Evolutionary conservation across 306 rosid species (phyloP), one percentile per base, ranked within the genome.

Genomic region (Albizia julibrissin): DNA sequence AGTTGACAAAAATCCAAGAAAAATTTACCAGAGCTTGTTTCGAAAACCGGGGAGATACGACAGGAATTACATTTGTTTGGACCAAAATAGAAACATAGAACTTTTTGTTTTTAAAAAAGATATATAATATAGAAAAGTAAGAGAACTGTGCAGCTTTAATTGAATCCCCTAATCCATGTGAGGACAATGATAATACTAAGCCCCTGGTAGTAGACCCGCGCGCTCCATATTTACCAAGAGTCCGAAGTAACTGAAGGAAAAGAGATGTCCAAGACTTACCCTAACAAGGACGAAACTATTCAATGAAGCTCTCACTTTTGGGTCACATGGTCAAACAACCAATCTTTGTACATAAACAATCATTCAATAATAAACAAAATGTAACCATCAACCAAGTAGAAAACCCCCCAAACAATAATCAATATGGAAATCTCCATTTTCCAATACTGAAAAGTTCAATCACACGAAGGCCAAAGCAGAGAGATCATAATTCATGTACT

Each of bases 201-300:
- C 79, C 54, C 50, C 39, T 52, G 14, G 61, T 58, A 46, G 13
- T 15, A 46, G 43, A 80, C 64, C 39, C 13, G 64, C 70, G 72
- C 49, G 69, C 46, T 64, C 86, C 86, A 64, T 39, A 72, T 6
- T 72, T 72, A 13, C 40, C 34, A 29, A 33, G 42, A 37, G 59
- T 64, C 40, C 37, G n/a, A 62, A 1, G 34, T 80, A 42, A 71
- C 31, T 79, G n/a, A 15, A 74, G 83, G 73, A n/a, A 68, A 34
- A 68, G 74, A 56, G 42, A 78, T 79, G 37, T 47, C 59, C 58
- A 69, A 64, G 11, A 21, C 72, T 37, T 69, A n/a, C 73, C 86
- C 82, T 29, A 80, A 74, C 56, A 62, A 0, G 37, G 18, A 72
- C 67, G 31, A 75, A 71, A 49, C 61, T 47, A 72, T 69, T 78